Conservation (phyloP, 2,329 filamentous ascomycete species). For the Cercospora zeae-maydis region DNA sequence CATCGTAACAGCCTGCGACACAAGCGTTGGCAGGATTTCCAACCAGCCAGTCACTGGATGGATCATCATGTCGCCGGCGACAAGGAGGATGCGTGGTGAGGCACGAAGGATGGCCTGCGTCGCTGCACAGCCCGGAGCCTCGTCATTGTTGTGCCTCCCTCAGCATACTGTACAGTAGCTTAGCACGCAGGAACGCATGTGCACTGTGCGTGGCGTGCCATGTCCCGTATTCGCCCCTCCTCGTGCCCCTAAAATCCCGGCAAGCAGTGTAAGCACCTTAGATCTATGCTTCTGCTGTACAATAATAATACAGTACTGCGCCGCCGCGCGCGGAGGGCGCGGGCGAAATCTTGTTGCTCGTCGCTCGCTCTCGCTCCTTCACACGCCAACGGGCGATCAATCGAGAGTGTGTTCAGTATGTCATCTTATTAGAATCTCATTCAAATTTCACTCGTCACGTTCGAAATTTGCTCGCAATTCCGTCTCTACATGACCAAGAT, state of each 20-base stretch:
- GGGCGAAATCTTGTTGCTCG: background rate
- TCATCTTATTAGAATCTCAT: background rate
- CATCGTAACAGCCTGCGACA: conserved; percentile 6
- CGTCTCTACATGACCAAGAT: background rate
- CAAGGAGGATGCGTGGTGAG: background rate
- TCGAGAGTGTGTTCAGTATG: background rate
- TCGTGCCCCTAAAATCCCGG: background rate
- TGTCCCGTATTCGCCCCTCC: background rate
- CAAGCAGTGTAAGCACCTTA: background rate
- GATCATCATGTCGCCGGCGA: background rate
- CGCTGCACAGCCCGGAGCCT: background rate
- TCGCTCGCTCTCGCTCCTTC: background rate
- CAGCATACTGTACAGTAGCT: too few species aligned
- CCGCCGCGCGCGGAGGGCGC: background rate
- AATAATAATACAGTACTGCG: background rate
- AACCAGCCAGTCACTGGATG: background rate
- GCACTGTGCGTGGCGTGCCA: background rate
- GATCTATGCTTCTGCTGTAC: background rate
- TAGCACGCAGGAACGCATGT: background rate
- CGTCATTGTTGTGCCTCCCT: background rate
- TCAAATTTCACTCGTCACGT: background rate
- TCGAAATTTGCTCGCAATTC: background rate
- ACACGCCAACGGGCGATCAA: background rate
- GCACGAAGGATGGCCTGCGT: background rate
- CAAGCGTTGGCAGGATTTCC: background rate